Evolutionary conservation across 148 eudicot species (phyloP).

Genomic region (Simmondsia chinensis): DNA sequence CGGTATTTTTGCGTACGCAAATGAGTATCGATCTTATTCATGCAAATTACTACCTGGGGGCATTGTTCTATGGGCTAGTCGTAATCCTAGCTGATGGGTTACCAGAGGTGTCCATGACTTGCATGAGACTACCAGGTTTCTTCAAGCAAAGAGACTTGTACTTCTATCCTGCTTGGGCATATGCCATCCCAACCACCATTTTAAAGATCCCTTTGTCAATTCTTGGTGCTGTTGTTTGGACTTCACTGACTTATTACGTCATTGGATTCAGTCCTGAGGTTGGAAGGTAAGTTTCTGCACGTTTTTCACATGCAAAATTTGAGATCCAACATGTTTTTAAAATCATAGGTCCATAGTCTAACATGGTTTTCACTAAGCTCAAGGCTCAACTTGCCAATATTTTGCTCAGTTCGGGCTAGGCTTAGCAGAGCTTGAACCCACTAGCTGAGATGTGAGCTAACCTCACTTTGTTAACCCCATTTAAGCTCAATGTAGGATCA

Average conservation of each 20-base stretch:
- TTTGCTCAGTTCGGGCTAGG: no score
- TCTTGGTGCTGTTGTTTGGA: constrained; percentile 47
- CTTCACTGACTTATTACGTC: constrained; percentile 57
- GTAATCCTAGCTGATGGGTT: constrained; percentile 55
- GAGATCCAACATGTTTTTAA: no score
- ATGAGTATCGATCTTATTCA: constrained; percentile 48
- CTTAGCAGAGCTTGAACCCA: no score
- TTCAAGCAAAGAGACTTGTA: constrained; percentile 76
- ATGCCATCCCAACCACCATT: constrained; percentile 62
- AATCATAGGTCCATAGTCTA: no score
- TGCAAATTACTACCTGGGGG: constrained; percentile 61
- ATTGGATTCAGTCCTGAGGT: constrained; percentile 72
- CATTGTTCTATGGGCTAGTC: constrained; percentile 49
- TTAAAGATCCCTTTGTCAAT: constrained; percentile 69
- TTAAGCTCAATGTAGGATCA: no score
- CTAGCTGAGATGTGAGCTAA: no score
- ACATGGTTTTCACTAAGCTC: no score
- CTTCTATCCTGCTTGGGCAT: constrained; percentile 87
- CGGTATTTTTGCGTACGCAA: constrained; percentile 50
- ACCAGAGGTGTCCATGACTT: constrained; percentile 57
- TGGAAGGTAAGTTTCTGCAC: constrained; percentile 49
- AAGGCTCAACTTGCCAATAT: no score
- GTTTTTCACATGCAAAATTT: no score
- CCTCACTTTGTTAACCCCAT: no score
- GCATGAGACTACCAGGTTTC: constrained; percentile 57